A percentile compares a stretch with the other conserved stretches of the same genome.
These are phyloP conservation scores for Angomonas deanei DNA, from an alignment of 208 protist species.

Conservation along the genomic window DNA sequence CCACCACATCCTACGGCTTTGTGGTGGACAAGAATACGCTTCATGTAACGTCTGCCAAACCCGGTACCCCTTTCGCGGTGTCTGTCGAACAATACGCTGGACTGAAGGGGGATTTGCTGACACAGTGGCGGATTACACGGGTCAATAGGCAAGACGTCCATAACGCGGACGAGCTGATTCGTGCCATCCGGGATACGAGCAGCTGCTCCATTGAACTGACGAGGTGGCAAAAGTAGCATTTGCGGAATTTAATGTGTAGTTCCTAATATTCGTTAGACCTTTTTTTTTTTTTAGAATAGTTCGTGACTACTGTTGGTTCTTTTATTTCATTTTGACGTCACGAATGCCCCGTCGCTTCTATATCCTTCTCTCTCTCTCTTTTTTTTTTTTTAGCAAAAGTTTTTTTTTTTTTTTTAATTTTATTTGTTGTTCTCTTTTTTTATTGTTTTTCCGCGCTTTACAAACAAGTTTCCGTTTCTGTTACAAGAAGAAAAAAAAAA, in stretches of 20 bases:
- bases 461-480: not conserved
- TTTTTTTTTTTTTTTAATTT: slow-evolving; percentile 5
- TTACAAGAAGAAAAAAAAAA: not conserved
- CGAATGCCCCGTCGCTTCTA: too few relatives aligned
- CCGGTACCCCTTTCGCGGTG: not conserved
- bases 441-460: not conserved
- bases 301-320: too few relatives aligned
- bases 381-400: slow-evolving; percentile 1
- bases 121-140: too few relatives aligned
- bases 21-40: not conserved
- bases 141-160: too few relatives aligned
- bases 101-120: too few relatives aligned
- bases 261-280: too few relatives aligned
- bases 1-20: not conserved
- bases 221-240: too few relatives aligned
- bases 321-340: not conserved
- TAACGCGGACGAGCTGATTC: too few relatives aligned
- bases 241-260: too few relatives aligned
- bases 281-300: not conserved
- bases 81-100: not conserved
- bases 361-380: not conserved
- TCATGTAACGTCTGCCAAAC: not conserved
- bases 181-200: too few relatives aligned
- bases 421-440: not conserved
- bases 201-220: too few relatives aligned